Evolutionary conservation across 2,329 filamentous ascomycete species (phyloP).

Genomic region (Thielaviopsis populi): DNA sequence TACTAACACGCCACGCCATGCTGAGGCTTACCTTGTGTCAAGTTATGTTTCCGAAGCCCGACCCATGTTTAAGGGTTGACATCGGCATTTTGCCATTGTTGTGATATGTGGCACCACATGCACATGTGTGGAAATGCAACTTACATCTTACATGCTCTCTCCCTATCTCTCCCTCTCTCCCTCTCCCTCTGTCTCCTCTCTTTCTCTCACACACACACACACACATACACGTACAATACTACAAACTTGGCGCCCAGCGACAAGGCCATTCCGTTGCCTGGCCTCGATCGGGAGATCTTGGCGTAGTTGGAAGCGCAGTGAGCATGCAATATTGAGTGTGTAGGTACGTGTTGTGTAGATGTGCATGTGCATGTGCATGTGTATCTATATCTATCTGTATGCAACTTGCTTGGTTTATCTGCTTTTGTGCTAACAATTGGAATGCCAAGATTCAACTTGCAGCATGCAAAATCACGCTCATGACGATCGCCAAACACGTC

Average conservation of each 20-base stretch:
- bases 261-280: neutral
- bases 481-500: neutral
- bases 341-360: no score
- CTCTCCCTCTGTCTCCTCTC: neutral
- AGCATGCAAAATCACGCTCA: neutral
- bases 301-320: neutral
- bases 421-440: neutral
- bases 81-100: neutral
- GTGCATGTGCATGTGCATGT: no score
- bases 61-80: neutral
- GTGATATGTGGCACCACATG: neutral
- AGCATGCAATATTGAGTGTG: neutral
- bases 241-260: neutral
- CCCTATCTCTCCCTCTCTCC: neutral
- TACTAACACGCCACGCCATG: neutral
- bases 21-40: neutral
- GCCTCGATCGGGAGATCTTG: neutral
- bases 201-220: no score
- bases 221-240: neutral
- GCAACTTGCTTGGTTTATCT: neutral
- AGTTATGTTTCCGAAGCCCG: neutral
- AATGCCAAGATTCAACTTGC: neutral
- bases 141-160: neutral
- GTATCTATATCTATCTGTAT: no score
- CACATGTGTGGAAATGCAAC: neutral